Base-by-base conservation (phyloP, 768 basidiomycete species). In the Boletus rex-veris region DNA sequence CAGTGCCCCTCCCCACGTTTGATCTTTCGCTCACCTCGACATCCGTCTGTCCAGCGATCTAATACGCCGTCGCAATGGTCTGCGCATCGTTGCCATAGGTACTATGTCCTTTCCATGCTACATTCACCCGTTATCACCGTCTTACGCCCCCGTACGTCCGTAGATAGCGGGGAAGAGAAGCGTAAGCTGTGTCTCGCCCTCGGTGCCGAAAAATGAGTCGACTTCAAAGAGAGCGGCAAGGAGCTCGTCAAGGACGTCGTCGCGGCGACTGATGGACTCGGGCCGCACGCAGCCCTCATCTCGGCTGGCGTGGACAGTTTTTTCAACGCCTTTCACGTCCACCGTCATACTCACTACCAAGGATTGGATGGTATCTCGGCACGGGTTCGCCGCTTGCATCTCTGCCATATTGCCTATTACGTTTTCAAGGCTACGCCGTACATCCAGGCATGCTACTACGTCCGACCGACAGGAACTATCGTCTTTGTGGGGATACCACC, bases 1-100 rank as follows among this genome's bases (percentile, higher is more conserved):
- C 44, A 16, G 21, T 19, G 0, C 14, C 1, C 4, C 12, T 14
- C 2, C 19, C 19, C 16, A 16, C 33, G 11, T 37, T n/a, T 18
- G 3, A 18, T 18, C 4, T 28, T 14, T 31, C 26, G 0, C 38
- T 54, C 18, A 64, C 19, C 9, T 30, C 28, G n/a, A 35, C 28
- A 3, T 14, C 6, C 19, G 7, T n/a, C 16, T 6, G 0, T 48
- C 14, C 26, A 71, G 77, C 78, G 2, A 66, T 77, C 24, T 79
- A 81, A 55, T 80, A 80, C 52, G 79, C 78, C 9, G 52, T 62
- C 9, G 59, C 64, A 12, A 73, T 76, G 64, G 77, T 30, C 58
- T 78, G 40, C 69, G 74, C 3, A 75, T 78, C 26, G 68, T 82
- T 47, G 80, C 76, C 14, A 73, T 82, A 61, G 68, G 67, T 24